Base-by-base conservation (phyloP, 495 filamentous ascomycete species). In the Podospora comata region DNA sequence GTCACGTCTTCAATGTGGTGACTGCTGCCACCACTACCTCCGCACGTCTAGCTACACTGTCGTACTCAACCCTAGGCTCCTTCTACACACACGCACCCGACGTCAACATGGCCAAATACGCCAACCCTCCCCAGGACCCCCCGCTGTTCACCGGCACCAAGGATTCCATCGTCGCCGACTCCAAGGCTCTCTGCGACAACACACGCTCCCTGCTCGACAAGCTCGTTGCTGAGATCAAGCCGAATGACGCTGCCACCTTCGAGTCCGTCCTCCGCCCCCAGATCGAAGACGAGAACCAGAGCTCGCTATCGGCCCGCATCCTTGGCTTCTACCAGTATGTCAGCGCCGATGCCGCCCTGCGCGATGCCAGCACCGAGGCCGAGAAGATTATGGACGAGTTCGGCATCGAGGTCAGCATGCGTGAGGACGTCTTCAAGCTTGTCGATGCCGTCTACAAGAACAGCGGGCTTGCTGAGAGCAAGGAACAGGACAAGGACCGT, bases 121-220 rank as follows among this genome's bases (percentile, higher is more conserved):
- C 85, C 74, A 89, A 85, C 68, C 93, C 93, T 63, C 93, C 93
- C 20, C 93, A 97, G 77, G 82, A 88, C 23, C 94, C 95, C 54
- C 92, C 94, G 19, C 82, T 88, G 56, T 97, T 97, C 81, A 93
- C 87, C 0, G 92, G 91, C 62, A 97, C 93, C 59, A 87, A 90
- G 20, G 81, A 88, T 66, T 89, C 88, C 58, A 82, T 99, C 65
- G 79, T 96, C 23, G 83, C 85, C 65, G 93, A 94, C 73, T 90
- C 94, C 48, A 88, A 94, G 77, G 80, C 82, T 48, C 78, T 97
- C 60, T 92, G 93, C 68, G 85, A 89, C 26, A 81, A 75, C 57
- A 91, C 89, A 18, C 88, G 89, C 60, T 78, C 79, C 13, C 75
- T 95, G 44, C 87, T 95, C 67, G 91, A 98, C 80, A 84, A 84